Conservation (phyloP, 2,329 filamentous ascomycete species). For the Trichophyton simii region DNA sequence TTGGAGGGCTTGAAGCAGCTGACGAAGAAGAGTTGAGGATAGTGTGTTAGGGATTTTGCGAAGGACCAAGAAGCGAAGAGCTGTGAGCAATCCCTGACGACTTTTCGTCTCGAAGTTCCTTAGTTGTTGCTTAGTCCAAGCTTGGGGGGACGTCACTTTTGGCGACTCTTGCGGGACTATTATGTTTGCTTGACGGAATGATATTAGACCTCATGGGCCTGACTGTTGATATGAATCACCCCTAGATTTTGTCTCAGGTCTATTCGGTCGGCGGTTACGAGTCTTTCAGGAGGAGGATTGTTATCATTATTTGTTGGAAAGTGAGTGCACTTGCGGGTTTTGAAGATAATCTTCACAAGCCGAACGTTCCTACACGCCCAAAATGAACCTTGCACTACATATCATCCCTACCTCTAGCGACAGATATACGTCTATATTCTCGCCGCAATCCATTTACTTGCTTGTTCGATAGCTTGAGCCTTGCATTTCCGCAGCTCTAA, state of each 20-base stretch:
- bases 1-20: slow-evolving; percentile 13
- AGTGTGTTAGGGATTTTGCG: neutral
- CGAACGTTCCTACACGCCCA: neutral
- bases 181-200: neutral
- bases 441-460: neutral
- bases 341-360: neutral
- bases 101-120: neutral
- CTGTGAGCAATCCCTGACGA: neutral
- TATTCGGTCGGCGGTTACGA: neutral
- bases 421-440: neutral
- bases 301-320: neutral
- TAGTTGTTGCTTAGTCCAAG: neutral
- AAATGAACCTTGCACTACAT: neutral
- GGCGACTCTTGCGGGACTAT: neutral
- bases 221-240: neutral
- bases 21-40: slow-evolving; percentile 2
- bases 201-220: neutral
- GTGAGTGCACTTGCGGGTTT: neutral
- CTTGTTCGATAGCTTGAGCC: neutral
- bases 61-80: neutral
- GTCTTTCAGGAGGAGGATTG: neutral
- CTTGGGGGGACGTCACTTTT: neutral
- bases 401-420: neutral
- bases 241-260: neutral
- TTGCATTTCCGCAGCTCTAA: neutral